Base-by-base conservation (phyloP, 2,329 filamentous ascomycete species). In the Geosmithia putterillii region DNA sequence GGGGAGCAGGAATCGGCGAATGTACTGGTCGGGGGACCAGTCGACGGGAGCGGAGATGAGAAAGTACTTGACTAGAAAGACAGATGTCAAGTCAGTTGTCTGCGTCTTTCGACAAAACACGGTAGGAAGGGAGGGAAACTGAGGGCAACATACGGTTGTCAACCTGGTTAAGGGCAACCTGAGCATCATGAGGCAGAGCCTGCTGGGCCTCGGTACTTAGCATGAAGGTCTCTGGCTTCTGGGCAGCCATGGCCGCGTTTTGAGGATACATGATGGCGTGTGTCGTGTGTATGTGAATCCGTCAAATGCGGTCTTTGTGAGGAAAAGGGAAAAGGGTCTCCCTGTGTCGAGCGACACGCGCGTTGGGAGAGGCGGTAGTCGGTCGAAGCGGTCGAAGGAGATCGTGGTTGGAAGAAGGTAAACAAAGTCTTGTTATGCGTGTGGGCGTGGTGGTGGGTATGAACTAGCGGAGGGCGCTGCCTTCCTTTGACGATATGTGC, bases 191-290 rank as follows among this genome's bases (percentile, higher is more conserved):
- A 44, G 92, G 92, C 52, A 98, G 76, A 55, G 86, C 90, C 69
- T 95, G 88, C 69, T 96, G 90, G 48, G 92, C 90, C 69, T 96
- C 90, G 57, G 84, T 89, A 62, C 90, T 95, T 63, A 98, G 76
- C 83, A 98, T 90, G 62, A 98, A 98, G 36, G 92, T 96, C 74
- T 98, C 92, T 53, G 92, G 92, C 66, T 95, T 95, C 70, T 95
- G 35, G 50, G 85, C 85, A 57, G 86, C 84, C 86, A 95, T 95
- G 54, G 81, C 74, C 58, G 84, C 77, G 69, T 88, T 83, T 69
- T 87, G 83, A 52, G 82, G 76, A 68, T 87, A 90, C 85, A 90
- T 89, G 25, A 25, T 43, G n/a, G 19, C 45, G 44, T 44, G 42
- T 12, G 4, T 40, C 19, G 28, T 9, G 15, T 9, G 36, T 9